Base-by-base conservation (phyloP, 306 rosid genomes). In the Inga oerstediana region DNA sequence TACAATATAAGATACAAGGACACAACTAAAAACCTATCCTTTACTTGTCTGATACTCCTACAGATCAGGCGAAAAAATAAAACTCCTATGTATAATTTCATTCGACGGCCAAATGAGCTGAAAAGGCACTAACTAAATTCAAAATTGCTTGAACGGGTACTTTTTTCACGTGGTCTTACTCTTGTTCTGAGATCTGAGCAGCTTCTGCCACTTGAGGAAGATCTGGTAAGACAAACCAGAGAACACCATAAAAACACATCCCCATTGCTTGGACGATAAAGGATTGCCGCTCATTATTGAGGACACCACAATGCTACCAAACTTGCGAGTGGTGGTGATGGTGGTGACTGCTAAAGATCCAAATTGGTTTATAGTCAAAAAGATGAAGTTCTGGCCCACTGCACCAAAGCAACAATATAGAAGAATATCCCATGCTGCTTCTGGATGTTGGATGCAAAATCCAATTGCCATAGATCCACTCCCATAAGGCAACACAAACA, bases 341-440 rank as follows among this genome's bases (percentile, higher is more conserved):
- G 99, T 94, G 74, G 98, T 94, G 78, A 94, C 92, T 16, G 97
- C 97, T 34, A 97, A 88, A 43, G 99, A 97, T 65, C 99, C 99
- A 66, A 97, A 97, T 70, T 92, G 88, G 83, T 97, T 92, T 61
- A 97, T 97, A 39, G 97, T 94, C 73, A 97, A 85, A 90, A 97
- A 97, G 82, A 97, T 94, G 82, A 97, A 97, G 78, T 94, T 97
- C 90, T 94, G 99, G 82, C 99, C 99, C 19, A 94, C 98, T 0
- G 98, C 98, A 52, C 99, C 99, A 82, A 97, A 97, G 49, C 94
- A 94, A 58, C 99, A 97, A 74, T 87, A 94, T 54, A 94, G 86
- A 72, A 94, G 78, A 79, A 94, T 92, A 88, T 97, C 98, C 97
- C 97, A 94, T 70, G 97, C 94, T 84, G 90, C 98, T 82, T 94